Evolutionary conservation across 768 basidiomycete species (phyloP).

Genomic region (Russula abietina): DNA sequence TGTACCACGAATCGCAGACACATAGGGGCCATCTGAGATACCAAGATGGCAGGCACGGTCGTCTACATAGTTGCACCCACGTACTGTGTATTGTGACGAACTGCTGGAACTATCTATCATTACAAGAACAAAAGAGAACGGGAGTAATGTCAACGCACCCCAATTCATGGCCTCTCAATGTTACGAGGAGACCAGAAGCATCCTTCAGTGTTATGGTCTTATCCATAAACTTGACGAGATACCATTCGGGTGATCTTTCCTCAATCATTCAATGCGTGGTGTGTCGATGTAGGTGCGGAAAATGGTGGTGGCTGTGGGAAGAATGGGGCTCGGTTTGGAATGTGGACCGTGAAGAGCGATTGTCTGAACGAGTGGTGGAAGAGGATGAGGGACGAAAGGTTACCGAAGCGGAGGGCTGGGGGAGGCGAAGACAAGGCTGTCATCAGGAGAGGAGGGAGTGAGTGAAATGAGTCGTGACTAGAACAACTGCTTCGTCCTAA

Average conservation of each 20-base stretch:
- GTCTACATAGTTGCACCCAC: too few species aligned
- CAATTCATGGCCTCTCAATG: too few species aligned
- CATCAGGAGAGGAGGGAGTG: constrained; percentile 30
- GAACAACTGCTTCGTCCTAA: constrained; percentile 45
- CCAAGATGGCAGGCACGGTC: too few species aligned
- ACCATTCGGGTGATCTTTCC: constrained; percentile 85
- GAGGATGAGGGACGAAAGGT: constrained; percentile 30
- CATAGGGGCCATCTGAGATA: too few species aligned
- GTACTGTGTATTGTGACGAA: constrained; percentile 78
- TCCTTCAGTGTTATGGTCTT: constrained; percentile 78
- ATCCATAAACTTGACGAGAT: constrained; percentile 85
- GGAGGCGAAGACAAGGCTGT: constrained; percentile 27
- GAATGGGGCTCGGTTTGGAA: too few species aligned
- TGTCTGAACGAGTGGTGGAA: too few species aligned
- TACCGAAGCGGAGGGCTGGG: constrained; percentile 21
- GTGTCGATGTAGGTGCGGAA: constrained; percentile 34
- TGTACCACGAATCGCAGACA: too few species aligned
- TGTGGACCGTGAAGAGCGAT: too few species aligned
- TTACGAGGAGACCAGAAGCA: constrained; percentile 68
- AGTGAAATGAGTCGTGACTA: constrained; percentile 49
- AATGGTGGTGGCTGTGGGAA: constrained; percentile 46
- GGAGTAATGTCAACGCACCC: too few species aligned
- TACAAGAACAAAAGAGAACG: background rate
- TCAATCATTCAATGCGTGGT: constrained; percentile 48
- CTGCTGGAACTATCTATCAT: constrained; percentile 65